phyloP scores from a whole-genome alignment of 352 stramenopile species.

The Globisporangium rhizosaccharum region DNA sequence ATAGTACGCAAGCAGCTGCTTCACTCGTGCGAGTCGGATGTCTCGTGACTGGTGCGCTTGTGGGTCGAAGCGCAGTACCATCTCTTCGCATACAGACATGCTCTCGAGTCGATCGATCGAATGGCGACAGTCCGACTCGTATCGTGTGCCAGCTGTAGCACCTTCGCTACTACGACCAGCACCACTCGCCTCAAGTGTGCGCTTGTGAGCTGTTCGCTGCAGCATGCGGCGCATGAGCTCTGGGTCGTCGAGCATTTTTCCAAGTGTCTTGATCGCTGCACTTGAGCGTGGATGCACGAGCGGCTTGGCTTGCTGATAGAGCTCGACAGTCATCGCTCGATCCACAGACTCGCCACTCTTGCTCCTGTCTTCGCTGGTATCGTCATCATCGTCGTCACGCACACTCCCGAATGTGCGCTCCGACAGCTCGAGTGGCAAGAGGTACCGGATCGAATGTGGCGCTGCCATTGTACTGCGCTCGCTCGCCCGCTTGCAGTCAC shows the following conservation, averaged over 20 bases:
- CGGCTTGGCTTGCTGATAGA: conserved; percentile 52
- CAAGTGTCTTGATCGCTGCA: conserved; percentile 48
- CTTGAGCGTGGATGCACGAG: conserved; percentile 59
- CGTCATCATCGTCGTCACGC: conserved; percentile 1
- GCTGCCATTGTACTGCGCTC: background rate
- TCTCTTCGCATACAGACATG: conserved; percentile 37
- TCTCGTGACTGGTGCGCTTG: conserved; percentile 23
- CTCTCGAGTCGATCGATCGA: conserved; percentile 26
- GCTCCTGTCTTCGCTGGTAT: background rate
- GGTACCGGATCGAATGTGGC: conserved; percentile 8
- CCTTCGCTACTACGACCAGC: background rate
- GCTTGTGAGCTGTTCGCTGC: conserved; percentile 25
- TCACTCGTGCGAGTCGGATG: conserved; percentile 29
- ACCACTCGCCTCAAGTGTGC: background rate
- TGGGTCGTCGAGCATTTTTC: conserved; percentile 36
- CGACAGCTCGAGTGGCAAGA: conserved; percentile 1
- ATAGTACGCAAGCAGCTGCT: conserved; percentile 37
- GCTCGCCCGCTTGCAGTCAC: too few relatives aligned
- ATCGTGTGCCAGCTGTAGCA: background rate
- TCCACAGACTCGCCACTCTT: background rate
- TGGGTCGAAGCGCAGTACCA: conserved; percentile 42
- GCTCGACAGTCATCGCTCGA: conserved; percentile 16
- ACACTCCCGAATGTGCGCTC: background rate
- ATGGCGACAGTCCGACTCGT: background rate
- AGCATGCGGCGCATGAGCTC: conserved; percentile 55